phyloP scores from a whole-genome alignment of 177 flowering plant species.

The Vitis hybrid region DNA sequence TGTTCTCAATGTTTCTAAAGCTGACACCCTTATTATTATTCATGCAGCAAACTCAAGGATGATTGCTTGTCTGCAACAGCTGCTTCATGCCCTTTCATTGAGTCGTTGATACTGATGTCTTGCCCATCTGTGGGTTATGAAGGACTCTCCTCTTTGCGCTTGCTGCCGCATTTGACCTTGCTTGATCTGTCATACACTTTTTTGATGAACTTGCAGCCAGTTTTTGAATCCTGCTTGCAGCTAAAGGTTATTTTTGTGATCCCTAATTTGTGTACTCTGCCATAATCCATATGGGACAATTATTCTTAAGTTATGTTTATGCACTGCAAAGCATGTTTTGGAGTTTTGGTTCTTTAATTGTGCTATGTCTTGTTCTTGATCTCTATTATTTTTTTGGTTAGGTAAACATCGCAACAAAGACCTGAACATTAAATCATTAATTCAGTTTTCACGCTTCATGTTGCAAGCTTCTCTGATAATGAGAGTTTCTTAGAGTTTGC shows the following conservation, averaged over 20 bases:
- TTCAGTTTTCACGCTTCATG: no score
- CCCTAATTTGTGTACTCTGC: not conserved
- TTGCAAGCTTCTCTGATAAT: no score
- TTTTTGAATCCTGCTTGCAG: constrained; percentile 73
- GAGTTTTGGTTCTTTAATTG: no score
- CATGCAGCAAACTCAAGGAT: constrained; percentile 83
- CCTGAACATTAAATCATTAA: no score
- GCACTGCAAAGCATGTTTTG: no score
- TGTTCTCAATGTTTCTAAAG: not conserved
- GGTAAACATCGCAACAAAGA: no score
- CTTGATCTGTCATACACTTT: constrained; percentile 95
- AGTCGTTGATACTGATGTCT: constrained; percentile 84
- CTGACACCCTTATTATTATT: constrained; percentile 9
- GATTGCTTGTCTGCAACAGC: constrained; percentile 88
- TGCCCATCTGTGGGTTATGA: constrained; percentile 86
- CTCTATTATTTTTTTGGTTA: no score
- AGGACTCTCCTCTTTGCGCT: constrained; percentile 70
- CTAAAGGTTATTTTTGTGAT: constrained; percentile 57
- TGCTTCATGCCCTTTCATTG: constrained; percentile 69
- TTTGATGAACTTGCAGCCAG: constrained; percentile 74
- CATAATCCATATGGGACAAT: not conserved
- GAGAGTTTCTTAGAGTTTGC: no score
- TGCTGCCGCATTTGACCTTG: constrained; percentile 59
- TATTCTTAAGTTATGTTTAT: no score
- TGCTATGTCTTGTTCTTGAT: no score